Conservation (phyloP, 2,329 filamentous ascomycete species). For the Sclerotinia subarctica region DNA sequence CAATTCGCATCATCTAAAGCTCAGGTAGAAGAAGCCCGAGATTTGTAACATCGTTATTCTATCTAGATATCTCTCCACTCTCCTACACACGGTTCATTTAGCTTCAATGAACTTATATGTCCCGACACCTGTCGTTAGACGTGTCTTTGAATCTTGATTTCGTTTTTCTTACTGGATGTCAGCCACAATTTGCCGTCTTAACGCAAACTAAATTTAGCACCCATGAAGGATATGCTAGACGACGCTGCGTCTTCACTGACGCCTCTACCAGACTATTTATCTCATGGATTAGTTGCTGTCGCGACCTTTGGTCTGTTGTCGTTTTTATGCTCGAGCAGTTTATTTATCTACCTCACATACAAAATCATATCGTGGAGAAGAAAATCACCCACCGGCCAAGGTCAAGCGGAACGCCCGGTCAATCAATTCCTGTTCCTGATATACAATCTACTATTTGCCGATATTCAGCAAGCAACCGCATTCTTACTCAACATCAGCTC, state of each 20-base stretch:
- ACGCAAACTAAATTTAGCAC: neutral
- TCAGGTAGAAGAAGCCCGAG: neutral
- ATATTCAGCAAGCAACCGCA: constrained; percentile 62
- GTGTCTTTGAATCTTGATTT: neutral
- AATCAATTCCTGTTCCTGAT: constrained; percentile 70
- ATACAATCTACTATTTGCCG: constrained; percentile 65
- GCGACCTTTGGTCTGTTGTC: constrained; percentile 47
- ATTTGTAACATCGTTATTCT: neutral
- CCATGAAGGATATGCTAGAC: constrained; percentile 21
- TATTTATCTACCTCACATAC: constrained; percentile 45
- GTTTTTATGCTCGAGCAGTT: constrained; percentile 43
- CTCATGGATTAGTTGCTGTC: constrained; percentile 45
- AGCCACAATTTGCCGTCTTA: neutral
- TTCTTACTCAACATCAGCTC: constrained; percentile 63
- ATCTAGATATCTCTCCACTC: constrained; percentile 8
- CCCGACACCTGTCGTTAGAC: neutral
- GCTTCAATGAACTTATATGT: constrained; percentile 10
- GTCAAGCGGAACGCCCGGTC: constrained; percentile 36
- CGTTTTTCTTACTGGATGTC: neutral
- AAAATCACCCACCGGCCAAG: constrained; percentile 20
- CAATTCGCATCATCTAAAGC: neutral
- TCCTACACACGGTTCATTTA: neutral
- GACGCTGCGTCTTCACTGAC: constrained; percentile 28
- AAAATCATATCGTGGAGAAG: constrained; percentile 34
- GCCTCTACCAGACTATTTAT: constrained; percentile 34